Base-by-base conservation (phyloP, 768 basidiomycete genomes). In the Galerina sulciceps region DNA sequence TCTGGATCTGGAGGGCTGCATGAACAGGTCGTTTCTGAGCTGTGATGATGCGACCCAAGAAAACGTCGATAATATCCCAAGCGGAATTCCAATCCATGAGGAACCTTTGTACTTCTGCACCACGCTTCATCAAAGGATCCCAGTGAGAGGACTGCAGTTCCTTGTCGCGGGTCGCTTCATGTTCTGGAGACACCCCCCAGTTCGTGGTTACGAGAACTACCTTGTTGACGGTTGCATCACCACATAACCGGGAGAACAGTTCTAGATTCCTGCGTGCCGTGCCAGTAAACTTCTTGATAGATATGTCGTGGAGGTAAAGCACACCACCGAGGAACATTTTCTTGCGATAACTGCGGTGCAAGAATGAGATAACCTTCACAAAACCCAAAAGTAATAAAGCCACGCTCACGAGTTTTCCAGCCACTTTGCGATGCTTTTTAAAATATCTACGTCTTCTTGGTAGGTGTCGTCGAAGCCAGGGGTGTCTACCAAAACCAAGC, bases 151-250 rank as follows among this genome's bases (percentile, higher is more conserved):
- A 17, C 6, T 36, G 18, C 35, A 50, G 6, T 37, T 37, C 35
- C 10, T 37, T 20, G 36, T 50, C 35, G 15, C 48, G 35, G 18
- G 6, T 37, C 36, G 17, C 35, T 18, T 50, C 34, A 5, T 10
- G 17, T 4, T 6, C 48, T 6, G 10, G 10, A 10, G 48, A 34
- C 10, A 13, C 15, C 18, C 14, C 17, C 54, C 63, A 26, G 63
- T 65, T 2, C 64, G 61, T 55, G 18, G 54, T 55, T n/a, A 45
- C 54, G 2, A 55, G 35, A 36, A 45, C 54, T n/a, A 47, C 43
- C 35, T 47, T 35, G 8, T 10, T 38, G 45, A 45, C 20, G 11
- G 54, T 34, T 4, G 44, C 40, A 31, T 31, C 15, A 6, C 54
- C 54, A 47, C 54, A 55, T 22, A 55, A 6, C 20, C 45, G 22